A percentile compares a stretch with the other conserved stretches of the same genome.
Conservation (phyloP, 192 early-diverging fungal species). For the Hyaloraphidium curvatum region DNA sequence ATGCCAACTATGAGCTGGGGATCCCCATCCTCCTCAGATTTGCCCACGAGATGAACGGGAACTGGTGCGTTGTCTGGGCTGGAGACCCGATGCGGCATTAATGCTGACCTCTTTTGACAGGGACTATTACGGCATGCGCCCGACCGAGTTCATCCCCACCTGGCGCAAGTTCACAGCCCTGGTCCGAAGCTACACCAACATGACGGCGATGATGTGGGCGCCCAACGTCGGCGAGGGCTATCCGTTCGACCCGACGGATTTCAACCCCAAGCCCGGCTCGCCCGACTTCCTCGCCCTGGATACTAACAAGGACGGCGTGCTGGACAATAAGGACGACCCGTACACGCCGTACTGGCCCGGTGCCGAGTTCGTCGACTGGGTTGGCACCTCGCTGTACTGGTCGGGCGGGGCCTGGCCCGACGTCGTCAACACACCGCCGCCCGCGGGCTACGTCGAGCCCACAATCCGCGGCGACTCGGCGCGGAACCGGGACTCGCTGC, state of each 20-base stretch:
- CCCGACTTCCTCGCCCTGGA: not conserved
- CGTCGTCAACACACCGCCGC: no score
- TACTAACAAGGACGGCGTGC: slow-evolving; percentile 1
- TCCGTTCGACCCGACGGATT: not conserved
- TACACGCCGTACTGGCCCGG: slow-evolving; percentile 1
- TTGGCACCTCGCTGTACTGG: not conserved
- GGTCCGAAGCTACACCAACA: not conserved
- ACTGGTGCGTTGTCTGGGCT: not conserved
- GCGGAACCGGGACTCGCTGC: no score
- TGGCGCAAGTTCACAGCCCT: not conserved
- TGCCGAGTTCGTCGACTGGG: slow-evolving; percentile 2
- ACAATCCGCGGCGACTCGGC: no score
- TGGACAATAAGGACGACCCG: slow-evolving; percentile 1
- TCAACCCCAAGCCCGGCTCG: not conserved
- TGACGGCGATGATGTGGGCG: not conserved
- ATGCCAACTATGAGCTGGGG: no score
- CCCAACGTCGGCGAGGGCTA: not conserved
- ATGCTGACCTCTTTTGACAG: not conserved
- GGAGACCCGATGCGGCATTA: not conserved
- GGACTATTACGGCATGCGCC: not conserved
- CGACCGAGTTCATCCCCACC: not conserved
- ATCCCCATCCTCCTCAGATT: no score
- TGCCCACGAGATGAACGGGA: slow-evolving; percentile 2
- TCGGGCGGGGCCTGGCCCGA: not conserved
- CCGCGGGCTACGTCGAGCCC: no score